Base-by-base conservation (phyloP, 345 rosid genomes). In the Euclidium syriacum region DNA sequence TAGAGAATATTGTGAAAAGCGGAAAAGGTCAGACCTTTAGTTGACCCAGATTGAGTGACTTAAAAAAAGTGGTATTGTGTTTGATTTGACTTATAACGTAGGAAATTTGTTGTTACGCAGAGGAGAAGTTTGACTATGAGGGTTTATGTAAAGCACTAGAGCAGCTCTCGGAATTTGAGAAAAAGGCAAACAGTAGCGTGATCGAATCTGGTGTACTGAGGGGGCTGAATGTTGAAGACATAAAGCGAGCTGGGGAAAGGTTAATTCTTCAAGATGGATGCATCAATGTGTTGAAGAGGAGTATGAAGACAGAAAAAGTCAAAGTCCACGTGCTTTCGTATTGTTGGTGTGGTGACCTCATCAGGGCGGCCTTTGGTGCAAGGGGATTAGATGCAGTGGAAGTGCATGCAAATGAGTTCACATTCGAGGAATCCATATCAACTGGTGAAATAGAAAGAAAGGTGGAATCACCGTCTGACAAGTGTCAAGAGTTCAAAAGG, bases 261-360 rank as follows among this genome's bases (percentile, higher is more conserved):
- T 71, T 88, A 56, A 78, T 79, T 78, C 91, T 95, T 83, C 97
- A 82, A 73, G 91, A 88, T 78, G 99, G 97, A 23, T 95, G 98
- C 76, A 77, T 73, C 23, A 32, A 51, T 46, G 87, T 95, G 80
- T 82, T 95, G 52, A 77, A 80, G 80, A 88, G 79, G 66, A 65
- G 88, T 49, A 58, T 78, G 24, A 75, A 76, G 68, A 77, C 73
- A 82, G 59, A 77, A 71, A 78, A 80, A 72, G 80, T 83, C 34
- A 70, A 80, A 47, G 68, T 84, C 68, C 88, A 90, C 34, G 72
- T 95, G 42, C 89, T 90, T 50, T 95, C 98, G 5, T 95, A 88
- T 67, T 95, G 96, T 76, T 95, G 99, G 99, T 95, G 91, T 62
- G 95, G 79, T 62, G 95, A 88, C 67, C 95, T 95, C 65, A 90